Evolutionary conservation across 2,329 filamentous ascomycete species (phyloP).

Genomic region (Boeremia lycopersici): DNA sequence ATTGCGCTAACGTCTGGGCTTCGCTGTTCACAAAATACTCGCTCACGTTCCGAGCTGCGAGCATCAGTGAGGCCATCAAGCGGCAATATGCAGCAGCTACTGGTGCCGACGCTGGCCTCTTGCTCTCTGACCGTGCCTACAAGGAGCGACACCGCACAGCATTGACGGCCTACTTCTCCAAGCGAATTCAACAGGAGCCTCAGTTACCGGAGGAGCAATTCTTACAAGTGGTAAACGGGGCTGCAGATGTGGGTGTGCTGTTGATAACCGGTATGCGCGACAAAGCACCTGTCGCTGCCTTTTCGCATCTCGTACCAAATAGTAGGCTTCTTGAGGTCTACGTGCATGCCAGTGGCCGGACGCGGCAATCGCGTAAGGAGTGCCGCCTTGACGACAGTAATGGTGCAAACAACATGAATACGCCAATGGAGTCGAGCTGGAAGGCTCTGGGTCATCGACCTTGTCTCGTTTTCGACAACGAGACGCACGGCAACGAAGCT

Average conservation of each 20-base stretch:
- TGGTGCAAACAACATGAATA: no score
- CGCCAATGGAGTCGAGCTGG: not conserved
- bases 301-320: not conserved
- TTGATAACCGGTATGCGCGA: not conserved
- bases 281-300: not conserved
- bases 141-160: not conserved
- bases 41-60: slow-evolving; percentile 53
- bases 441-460: not conserved
- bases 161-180: not conserved
- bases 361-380: not conserved
- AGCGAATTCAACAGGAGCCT: not conserved
- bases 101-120: slow-evolving; percentile 50
- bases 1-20: not conserved
- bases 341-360: not conserved
- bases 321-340: not conserved
- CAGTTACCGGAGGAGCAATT: not conserved
- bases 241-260: not conserved
- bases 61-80: slow-evolving; percentile 61
- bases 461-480: not conserved
- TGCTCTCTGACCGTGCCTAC: not conserved
- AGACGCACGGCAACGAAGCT: not conserved
- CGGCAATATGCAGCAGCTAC: slow-evolving; percentile 59
- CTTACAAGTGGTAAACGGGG: not conserved
- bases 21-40: not conserved
- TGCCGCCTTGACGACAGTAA: not conserved